Percentiles rank a stretch among this genome's conserved stretches.
phyloP scores from a whole-genome alignment of 2,329 filamentous ascomycete species.

The Cladosporium sp. region DNA sequence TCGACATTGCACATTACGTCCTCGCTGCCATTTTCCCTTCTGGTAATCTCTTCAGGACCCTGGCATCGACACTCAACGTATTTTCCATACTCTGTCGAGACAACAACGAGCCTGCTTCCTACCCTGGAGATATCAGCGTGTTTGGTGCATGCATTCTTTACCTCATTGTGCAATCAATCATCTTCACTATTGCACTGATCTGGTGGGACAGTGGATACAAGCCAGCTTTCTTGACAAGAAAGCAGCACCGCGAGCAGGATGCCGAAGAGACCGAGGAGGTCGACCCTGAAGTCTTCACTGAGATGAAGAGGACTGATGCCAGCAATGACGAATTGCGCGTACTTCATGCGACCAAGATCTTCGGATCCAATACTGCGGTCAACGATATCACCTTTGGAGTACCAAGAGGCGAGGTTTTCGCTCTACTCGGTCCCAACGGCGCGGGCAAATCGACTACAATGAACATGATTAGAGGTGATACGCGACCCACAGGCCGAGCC shows the following conservation, averaged over 20 bases:
- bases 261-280: conserved; percentile 41
- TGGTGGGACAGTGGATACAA: conserved; percentile 71
- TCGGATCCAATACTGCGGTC: conserved; percentile 72
- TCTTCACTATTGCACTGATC: conserved; percentile 68
- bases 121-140: conserved; percentile 65
- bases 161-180: conserved; percentile 65
- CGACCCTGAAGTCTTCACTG: conserved; percentile 57
- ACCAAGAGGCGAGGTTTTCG: conserved; percentile 75
- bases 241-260: conserved; percentile 37
- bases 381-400: conserved; percentile 84
- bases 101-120: conserved; percentile 57
- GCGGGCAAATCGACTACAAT: conserved; percentile 91
- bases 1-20: conserved; percentile 69
- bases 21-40: conserved; percentile 71
- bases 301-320: conserved; percentile 58
- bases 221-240: conserved; percentile 54
- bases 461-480: conserved; percentile 81
- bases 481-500: conserved; percentile 64
- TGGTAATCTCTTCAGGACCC: conserved; percentile 65
- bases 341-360: conserved; percentile 73
- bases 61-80: conserved; percentile 75
- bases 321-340: conserved; percentile 69
- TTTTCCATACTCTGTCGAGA: conserved; percentile 72
- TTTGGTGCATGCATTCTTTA: conserved; percentile 86
- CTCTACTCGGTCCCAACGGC: conserved; percentile 82